A percentile compares a stretch with the other conserved stretches of the same genome.
Evolutionary conservation across 139 green algal genomes (phyloP).

Genomic region (Chlamydomonas incerta): DNA sequence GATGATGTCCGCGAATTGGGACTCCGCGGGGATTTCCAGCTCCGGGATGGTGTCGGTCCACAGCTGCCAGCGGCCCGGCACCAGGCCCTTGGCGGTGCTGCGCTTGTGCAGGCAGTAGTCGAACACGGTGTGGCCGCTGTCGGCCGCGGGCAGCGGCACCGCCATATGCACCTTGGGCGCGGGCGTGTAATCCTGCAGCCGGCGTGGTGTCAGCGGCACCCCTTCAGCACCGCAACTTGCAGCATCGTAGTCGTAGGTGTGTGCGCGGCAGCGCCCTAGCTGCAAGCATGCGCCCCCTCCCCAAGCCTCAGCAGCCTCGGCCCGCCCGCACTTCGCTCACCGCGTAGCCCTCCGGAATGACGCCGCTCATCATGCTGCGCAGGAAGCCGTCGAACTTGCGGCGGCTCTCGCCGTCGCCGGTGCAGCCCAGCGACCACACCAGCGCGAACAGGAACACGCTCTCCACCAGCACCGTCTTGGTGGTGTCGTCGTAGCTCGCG

Average conservation of each 20-base stretch:
- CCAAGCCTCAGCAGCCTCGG: too few relatives aligned
- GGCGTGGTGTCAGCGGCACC: not conserved
- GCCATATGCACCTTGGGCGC: conserved; percentile 7
- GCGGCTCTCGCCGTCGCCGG: conserved; percentile 64
- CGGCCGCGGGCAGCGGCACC: conserved; percentile 19
- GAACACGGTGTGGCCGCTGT: conserved; percentile 61
- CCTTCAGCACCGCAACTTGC: too few relatives aligned
- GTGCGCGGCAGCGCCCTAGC: too few relatives aligned
- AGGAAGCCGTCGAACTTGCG: conserved; percentile 75
- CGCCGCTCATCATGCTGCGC: conserved; percentile 33
- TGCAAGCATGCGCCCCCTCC: too few relatives aligned
- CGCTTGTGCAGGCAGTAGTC: conserved; percentile 69
- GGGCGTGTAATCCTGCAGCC: conserved; percentile 29
- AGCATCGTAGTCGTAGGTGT: too few relatives aligned
- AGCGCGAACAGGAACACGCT: conserved; percentile 73
- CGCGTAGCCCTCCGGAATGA: conserved; percentile 39
- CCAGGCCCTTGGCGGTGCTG: conserved; percentile 7
- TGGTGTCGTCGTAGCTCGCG: conserved; percentile 57
- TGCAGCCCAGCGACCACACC: conserved; percentile 74
- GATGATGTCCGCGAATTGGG: conserved; percentile 78
- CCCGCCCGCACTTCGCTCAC: too few relatives aligned
- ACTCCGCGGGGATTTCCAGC: conserved; percentile 59
- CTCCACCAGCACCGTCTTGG: conserved; percentile 67
- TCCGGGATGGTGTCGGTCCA: conserved; percentile 66
- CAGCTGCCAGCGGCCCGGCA: conserved; percentile 52